Percentiles rank a stretch among this genome's conserved stretches.
Conservation (phyloP, 2,329 filamentous ascomycete species). For the Ceratocystis alfenasii region DNA sequence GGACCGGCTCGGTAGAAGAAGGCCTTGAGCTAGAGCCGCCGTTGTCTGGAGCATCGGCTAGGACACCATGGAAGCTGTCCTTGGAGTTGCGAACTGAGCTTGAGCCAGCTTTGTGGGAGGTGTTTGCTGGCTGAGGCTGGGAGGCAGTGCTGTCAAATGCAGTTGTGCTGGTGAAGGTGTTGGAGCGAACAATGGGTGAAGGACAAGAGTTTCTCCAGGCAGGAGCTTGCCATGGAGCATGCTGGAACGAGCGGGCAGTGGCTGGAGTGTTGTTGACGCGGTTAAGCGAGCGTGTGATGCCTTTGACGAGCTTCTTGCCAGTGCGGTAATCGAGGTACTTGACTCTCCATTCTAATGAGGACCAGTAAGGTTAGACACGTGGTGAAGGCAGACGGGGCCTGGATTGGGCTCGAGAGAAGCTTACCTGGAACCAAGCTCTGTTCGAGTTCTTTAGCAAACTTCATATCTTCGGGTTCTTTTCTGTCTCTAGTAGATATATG, state of each 20-base stretch:
- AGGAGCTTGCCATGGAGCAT: slow-evolving; percentile 10
- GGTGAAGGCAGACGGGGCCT: neutral
- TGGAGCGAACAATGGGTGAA: slow-evolving; percentile 28
- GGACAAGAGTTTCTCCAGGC: slow-evolving; percentile 27
- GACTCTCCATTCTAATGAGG: slow-evolving; percentile 61
- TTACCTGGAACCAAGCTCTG: slow-evolving; percentile 71
- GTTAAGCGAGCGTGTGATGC: slow-evolving; percentile 59
- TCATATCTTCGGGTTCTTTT: slow-evolving; percentile 40
- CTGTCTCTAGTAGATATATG: neutral
- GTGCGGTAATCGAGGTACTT: slow-evolving; percentile 95
- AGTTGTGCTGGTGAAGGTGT: slow-evolving; percentile 5
- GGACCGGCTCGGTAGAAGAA: neutral
- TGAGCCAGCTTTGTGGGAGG: neutral
- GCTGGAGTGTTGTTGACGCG: slow-evolving; percentile 44
- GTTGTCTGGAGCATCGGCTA: neutral
- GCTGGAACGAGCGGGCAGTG: neutral
- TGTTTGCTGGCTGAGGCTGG: neutral
- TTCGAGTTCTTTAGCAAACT: slow-evolving; percentile 68
- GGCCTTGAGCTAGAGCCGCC: neutral
- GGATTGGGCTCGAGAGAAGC: neutral
- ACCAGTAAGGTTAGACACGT: slow-evolving; percentile 10
- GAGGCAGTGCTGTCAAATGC: neutral
- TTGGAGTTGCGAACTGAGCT: slow-evolving; percentile 17
- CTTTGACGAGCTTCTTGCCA: slow-evolving; percentile 89
- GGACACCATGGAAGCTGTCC: neutral